Evolutionary conservation across 345 rosid species (phyloP), one percentile per base, ranked within the genome.

Genomic region (Anastatica hierochuntica): DNA sequence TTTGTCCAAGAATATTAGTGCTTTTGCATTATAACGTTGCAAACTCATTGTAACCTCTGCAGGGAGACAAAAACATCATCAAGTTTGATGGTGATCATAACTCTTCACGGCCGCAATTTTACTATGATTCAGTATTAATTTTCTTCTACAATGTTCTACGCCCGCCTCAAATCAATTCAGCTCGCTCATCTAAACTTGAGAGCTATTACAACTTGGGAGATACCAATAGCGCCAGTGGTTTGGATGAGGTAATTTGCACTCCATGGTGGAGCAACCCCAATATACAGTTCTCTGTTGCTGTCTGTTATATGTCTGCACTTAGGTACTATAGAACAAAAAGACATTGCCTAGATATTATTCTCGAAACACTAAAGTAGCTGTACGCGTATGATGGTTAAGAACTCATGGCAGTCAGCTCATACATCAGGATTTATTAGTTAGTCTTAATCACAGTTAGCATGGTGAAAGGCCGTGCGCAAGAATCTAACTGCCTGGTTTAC

Each of bases 11-110:
- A 40, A 53, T 13, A 30, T 56, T 31, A 21, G 4, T 41, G 17
- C 14, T 15, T 6, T 27, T 12, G 10, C 38, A 42, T 40, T 55
- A 35, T 49, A 21, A 30, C 48, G 46, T 42, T 37, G 34, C 5
- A 46, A 20, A 27, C 16, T 44, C 52, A n/a, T 41, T 49, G 16
- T 65, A 15, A 26, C 2, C 57, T 63, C 31, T 73, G 52, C 82
- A 92, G 98, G 98, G 98, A 34, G 96, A 88, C 73, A 92, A 87
- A 72, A 92, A 92, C 62, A 67, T 92, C 62, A 84, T 92, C 62
- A 85, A 79, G 72, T 92, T 92, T 66, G 90, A 92, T 58, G 98
- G 96, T 44, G 96, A 92, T 59, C 96, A 88, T 71, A 92, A 92
- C 69, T 75, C 96, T 30, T 82, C 98, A 14, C 71, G 98, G 63